Percentiles rank a stretch among this genome's conserved stretches.
phyloP scores from a whole-genome alignment of 352 stramenopile genomes.

The Peronospora destructor region DNA sequence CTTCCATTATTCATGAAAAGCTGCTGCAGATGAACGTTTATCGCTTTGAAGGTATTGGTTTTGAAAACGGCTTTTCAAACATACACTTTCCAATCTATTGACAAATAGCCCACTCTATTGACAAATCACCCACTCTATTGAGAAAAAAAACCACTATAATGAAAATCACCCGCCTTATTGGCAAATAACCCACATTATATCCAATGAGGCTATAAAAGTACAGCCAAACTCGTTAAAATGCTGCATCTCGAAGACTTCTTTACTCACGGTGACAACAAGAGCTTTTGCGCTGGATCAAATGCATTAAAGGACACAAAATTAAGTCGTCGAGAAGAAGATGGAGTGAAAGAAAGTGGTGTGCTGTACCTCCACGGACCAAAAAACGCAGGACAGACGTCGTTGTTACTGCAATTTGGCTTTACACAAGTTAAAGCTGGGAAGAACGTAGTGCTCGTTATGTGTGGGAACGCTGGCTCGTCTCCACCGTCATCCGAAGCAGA shows the following conservation, averaged over 20 bases:
- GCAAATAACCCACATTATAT: no score
- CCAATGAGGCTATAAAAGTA: no score
- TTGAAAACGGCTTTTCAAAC: no score
- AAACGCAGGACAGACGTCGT: slow-evolving; percentile 42
- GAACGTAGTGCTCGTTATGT: slow-evolving; percentile 48
- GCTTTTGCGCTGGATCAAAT: slow-evolving; percentile 10
- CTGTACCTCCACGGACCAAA: slow-evolving; percentile 43
- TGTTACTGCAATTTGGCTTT: slow-evolving; percentile 63
- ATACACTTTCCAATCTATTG: no score
- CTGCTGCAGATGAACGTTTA: no score
- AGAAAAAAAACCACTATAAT: no score
- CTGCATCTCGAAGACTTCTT: slow-evolving; percentile 58
- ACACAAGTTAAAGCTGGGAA: slow-evolving; percentile 35
- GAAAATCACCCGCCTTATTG: no score
- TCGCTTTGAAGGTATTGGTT: no score
- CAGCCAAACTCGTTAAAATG: slow-evolving; percentile 6
- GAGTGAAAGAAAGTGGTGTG: slow-evolving; percentile 16
- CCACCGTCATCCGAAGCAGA: slow-evolving; percentile 12
- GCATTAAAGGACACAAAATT: slow-evolving; percentile 6
- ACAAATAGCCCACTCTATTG: no score
- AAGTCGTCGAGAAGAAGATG: slow-evolving; percentile 2
- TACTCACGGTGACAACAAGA: slow-evolving; percentile 35
- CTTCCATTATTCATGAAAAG: no score
- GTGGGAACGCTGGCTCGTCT: slow-evolving; percentile 22
- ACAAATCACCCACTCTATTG: no score